Evolutionary conservation across 73 alveolate genomes (phyloP).

Genomic region (Paramecium pentaurelia): DNA sequence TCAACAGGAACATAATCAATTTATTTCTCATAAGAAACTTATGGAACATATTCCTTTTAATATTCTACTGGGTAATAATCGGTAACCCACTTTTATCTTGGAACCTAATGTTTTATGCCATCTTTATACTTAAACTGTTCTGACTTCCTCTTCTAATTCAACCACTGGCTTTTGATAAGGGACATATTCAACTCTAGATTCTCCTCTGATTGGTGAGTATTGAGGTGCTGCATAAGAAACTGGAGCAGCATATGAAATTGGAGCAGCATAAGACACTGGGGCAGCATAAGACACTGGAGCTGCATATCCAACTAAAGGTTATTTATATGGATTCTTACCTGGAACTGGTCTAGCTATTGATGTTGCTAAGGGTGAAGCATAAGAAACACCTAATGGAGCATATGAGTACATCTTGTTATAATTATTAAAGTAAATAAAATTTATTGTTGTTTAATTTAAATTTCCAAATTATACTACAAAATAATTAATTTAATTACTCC

Average conservation of each 20-base stretch:
- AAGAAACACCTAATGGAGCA: constrained; percentile 31
- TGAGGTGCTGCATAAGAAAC: not conserved
- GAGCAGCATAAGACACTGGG: not conserved
- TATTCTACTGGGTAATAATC: constrained; percentile 63
- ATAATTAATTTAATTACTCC: not conserved
- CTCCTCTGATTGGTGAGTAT: constrained; percentile 54
- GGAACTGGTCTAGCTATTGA: not conserved
- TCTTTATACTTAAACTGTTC: not conserved
- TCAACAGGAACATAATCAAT: constrained; percentile 58
- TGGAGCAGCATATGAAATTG: not conserved
- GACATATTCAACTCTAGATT: constrained; percentile 57
- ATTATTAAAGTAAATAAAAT: not conserved
- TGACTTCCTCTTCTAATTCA: constrained; percentile 56
- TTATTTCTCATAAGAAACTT: constrained; percentile 57
- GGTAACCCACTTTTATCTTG: constrained; percentile 63
- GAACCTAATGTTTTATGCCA: not conserved
- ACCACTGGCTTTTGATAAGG: constrained; percentile 55
- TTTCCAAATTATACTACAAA: not conserved
- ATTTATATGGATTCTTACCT: not conserved
- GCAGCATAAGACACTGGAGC: constrained; percentile 2
- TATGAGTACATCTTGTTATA: not conserved
- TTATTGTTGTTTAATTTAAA: not conserved
- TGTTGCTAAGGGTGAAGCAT: constrained; percentile 26
- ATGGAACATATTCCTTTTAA: constrained; percentile 54
- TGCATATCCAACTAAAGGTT: not conserved